Evolutionary conservation across 139 green algal species (phyloP).

Genomic region (Chara braunii): DNA sequence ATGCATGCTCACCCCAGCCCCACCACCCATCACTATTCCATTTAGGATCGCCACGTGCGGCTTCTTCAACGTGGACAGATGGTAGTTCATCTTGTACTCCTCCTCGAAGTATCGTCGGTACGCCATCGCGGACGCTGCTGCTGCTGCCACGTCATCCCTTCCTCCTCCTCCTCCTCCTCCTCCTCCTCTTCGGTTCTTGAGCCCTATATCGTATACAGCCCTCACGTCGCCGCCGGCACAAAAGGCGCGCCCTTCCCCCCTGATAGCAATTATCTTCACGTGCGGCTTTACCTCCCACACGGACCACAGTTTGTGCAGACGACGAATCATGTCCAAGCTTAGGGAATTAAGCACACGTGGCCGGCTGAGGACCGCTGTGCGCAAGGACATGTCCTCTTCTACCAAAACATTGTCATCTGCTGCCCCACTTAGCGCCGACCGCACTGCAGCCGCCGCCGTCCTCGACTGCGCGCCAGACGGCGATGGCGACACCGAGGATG

Average conservation of each 20-base stretch:
- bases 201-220: slow-evolving; percentile 20
- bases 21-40: slow-evolving; percentile 88
- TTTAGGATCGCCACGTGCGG: slow-evolving; percentile 70
- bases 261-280: slow-evolving; percentile 22
- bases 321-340: slow-evolving; percentile 17
- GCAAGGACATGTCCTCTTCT: no score
- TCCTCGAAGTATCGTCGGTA: slow-evolving; percentile 27
- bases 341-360: slow-evolving; percentile 34
- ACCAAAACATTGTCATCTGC: no score
- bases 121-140: not conserved
- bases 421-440: no score
- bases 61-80: slow-evolving; percentile 25
- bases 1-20: slow-evolving; percentile 76
- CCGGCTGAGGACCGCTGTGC: slow-evolving; percentile 26
- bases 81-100: slow-evolving; percentile 38
- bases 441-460: no score
- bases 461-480: no score
- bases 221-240: slow-evolving; percentile 37
- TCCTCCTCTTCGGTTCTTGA: not conserved
- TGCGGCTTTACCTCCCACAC: slow-evolving; percentile 19
- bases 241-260: slow-evolving; percentile 27
- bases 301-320: slow-evolving; percentile 7
- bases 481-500: no score
- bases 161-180: not conserved
- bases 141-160: not conserved